Evolutionary conservation across 2,329 filamentous ascomycete genomes (phyloP), one percentile per base, ranked within the genome.

Genomic region (Zelopaecilomyces penicillatus): DNA sequence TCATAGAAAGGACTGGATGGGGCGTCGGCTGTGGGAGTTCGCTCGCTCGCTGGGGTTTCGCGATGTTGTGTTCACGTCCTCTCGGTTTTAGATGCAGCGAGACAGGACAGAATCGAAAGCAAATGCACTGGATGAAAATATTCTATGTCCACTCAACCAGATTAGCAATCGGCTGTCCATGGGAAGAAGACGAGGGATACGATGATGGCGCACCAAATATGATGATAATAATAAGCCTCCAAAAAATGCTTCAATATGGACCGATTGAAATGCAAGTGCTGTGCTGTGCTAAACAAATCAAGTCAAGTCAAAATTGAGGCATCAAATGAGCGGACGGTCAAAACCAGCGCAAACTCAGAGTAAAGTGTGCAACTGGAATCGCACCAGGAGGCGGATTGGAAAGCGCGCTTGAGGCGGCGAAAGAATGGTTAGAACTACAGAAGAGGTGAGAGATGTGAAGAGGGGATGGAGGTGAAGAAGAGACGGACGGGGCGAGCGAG

Each of bases 291-390:
- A 47, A 52, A 44, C 46, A 46, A 48, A 3, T 34, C 39, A 54
- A 53, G 47, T 49, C 54, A 54, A 56, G 52, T 50, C 50, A 57
- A 63, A 60, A 54, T 44, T 55, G 53, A 58, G 54, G 52, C 33
- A 52, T 54, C 52, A 65, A 67, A 75, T 70, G 75, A 78, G 73
- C 68, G 75, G 75, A 78, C 75, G 74, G 75, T 61, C 73, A 65
- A 76, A 65, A 74, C 75, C 76, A 79, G 74, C 64, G 67, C 64
- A 69, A 74, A 70, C 70, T 65, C 63, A 54, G 47, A 62, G 63
- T 57, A 54, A 68, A 68, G 69, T 67, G 61, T 68, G 70, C 71
- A 61, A 60, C 73, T 69, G 74, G 75, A 74, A 75, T 75, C 70
- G 75, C 65, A 69, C 75, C 75, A 78, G 39, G 43, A 46, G 49